Percentiles rank a stretch among this genome's conserved stretches.
Conservation (phyloP, 345 rosid genomes). For the Eutrema heterophyllum region DNA sequence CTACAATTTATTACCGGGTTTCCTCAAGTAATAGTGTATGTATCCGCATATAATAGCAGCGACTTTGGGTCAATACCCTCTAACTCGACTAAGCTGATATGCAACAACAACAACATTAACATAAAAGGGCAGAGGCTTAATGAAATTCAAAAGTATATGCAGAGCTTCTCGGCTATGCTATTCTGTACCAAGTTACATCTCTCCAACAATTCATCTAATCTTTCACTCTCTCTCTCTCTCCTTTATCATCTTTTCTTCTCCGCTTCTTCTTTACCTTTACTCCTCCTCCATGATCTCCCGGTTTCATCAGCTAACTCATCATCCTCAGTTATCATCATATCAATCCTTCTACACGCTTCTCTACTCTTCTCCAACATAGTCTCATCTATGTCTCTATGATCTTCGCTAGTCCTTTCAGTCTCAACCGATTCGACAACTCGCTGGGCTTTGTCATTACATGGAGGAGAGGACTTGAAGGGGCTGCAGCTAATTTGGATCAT, state of each 20-base stretch:
- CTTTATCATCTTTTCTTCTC: not conserved
- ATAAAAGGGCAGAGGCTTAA: not conserved
- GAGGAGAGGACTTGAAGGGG: slow-evolving; percentile 18
- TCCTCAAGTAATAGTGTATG: not conserved
- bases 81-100: not conserved
- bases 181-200: slow-evolving; percentile 71
- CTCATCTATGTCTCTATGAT: slow-evolving; percentile 18
- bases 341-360: slow-evolving; percentile 21
- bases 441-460: slow-evolving; percentile 8
- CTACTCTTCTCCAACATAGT: slow-evolving; percentile 4
- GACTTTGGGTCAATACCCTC: not conserved
- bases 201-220: slow-evolving; percentile 57
- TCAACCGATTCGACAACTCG: slow-evolving; percentile 7
- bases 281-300: slow-evolving; percentile 10
- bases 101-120: not conserved
- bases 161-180: slow-evolving; percentile 55
- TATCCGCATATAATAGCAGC: not conserved
- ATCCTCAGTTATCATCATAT: slow-evolving; percentile 15
- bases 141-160: slow-evolving; percentile 51
- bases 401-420: not conserved
- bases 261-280: not conserved
- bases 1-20: not conserved
- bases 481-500: slow-evolving; percentile 50
- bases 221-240: slow-evolving; percentile 36
- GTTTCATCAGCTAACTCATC: not conserved